Conservation (phyloP, 805 yeast genomes). For the Starmerella floris region DNA sequence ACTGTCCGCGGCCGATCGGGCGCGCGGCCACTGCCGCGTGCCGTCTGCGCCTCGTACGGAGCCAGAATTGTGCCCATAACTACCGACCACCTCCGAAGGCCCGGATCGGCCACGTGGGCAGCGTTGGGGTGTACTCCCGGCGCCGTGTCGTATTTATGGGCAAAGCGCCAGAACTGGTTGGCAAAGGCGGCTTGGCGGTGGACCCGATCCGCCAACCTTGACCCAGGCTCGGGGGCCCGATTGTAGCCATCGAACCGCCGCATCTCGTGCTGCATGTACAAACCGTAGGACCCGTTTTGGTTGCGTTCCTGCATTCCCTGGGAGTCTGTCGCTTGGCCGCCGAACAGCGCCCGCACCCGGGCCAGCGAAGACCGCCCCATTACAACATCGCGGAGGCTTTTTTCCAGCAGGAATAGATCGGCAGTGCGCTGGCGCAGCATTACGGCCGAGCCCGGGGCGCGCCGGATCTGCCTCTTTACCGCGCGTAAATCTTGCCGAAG, state of each 20-base stretch:
- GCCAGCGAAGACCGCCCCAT: not conserved
- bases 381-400: constrained; percentile 9
- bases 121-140: not conserved
- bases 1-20: constrained; percentile 15
- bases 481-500: not conserved
- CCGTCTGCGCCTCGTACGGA: constrained; percentile 4
- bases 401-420: constrained; percentile 12
- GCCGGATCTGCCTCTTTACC: not conserved
- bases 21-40: not conserved
- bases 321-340: not conserved
- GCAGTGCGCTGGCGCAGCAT: not conserved
- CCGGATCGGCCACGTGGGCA: not conserved
- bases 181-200: constrained; percentile 8
- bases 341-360: not conserved
- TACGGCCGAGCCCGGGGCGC: not conserved
- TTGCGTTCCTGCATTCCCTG: constrained; percentile 4
- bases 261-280: constrained; percentile 8
- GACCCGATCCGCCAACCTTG: not conserved
- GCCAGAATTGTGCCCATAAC: constrained; percentile 17
- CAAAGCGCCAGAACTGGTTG: constrained; percentile 1
- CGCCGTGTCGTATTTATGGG: not conserved
- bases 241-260: constrained; percentile 19
- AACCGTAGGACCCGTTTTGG: constrained; percentile 3
- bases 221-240: constrained; percentile 10
- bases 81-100: not conserved